phyloP scores from a whole-genome alignment of 202 grass and related monocot genomes.

The Panicum hallii region DNA sequence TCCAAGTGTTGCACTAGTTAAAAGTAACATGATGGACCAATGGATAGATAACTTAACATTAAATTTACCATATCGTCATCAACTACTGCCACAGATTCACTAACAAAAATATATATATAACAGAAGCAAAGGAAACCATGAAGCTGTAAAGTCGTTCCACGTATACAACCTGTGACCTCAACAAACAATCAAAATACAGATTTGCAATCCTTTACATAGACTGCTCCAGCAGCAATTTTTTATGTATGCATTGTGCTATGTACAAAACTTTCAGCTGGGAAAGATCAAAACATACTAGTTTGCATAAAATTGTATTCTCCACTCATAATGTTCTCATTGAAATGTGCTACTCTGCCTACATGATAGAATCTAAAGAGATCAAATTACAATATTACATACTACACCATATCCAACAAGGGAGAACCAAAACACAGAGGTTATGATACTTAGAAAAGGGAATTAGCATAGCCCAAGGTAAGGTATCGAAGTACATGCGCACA shows the following conservation, averaged over 20 bases:
- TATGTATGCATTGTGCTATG: neutral
- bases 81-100: conserved; percentile 27
- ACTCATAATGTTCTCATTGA: neutral
- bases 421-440: neutral
- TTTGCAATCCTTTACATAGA: conserved; percentile 4
- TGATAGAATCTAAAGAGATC: conserved; percentile 4
- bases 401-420: conserved; percentile 1
- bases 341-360: neutral
- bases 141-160: neutral
- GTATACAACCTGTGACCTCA: neutral
- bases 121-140: conserved; percentile 22
- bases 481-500: neutral
- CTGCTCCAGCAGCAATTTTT: neutral
- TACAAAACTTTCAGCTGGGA: neutral
- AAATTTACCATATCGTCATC: conserved; percentile 16
- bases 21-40: conserved; percentile 11
- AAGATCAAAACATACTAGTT: neutral
- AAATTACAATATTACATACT: neutral
- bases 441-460: neutral
- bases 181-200: neutral
- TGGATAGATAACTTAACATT: neutral
- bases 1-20: neutral
- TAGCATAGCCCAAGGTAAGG: neutral
- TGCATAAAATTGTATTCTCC: conserved; percentile 21
- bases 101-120: conserved; percentile 14